Evolutionary conservation across 164 flowering plant species (phyloP).

Genomic region (Nymphaea thermarum): DNA sequence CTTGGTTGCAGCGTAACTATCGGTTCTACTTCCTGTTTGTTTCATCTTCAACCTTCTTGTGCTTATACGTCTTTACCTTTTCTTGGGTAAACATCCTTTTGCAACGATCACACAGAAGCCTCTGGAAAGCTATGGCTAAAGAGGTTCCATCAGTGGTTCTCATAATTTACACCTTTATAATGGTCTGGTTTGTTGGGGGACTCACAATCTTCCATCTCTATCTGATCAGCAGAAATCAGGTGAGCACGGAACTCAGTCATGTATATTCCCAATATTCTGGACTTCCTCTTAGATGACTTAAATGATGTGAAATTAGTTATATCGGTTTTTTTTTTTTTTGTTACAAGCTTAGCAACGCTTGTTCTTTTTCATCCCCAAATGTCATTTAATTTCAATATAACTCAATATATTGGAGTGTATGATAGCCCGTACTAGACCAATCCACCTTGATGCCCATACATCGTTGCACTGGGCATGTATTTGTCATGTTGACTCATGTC

Average conservation of each 20-base stretch:
- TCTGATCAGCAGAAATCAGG: constrained; percentile 87
- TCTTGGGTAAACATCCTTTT: constrained; percentile 48
- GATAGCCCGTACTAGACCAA: too few relatives aligned
- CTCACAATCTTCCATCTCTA: constrained; percentile 79
- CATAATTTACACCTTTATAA: constrained; percentile 53
- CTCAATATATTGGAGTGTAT: too few relatives aligned
- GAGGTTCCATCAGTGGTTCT: constrained; percentile 43
- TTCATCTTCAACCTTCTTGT: constrained; percentile 55
- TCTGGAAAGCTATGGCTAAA: constrained; percentile 31
- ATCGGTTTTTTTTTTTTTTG: too few relatives aligned
- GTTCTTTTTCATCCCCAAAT: too few relatives aligned
- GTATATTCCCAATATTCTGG: too few relatives aligned
- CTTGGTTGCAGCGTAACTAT: constrained; percentile 74
- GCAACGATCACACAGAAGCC: constrained; percentile 1
- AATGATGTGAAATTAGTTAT: too few relatives aligned
- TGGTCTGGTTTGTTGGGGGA: constrained; percentile 95
- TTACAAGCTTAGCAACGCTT: too few relatives aligned
- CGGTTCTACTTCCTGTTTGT: constrained; percentile 71
- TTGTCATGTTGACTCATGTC: too few relatives aligned
- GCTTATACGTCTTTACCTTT: constrained; percentile 56
- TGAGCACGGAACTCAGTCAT: constrained; percentile 2
- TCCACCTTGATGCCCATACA: too few relatives aligned
- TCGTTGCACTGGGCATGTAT: too few relatives aligned
- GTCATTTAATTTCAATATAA: too few relatives aligned
- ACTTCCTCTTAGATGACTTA: too few relatives aligned